A percentile compares a stretch with the other conserved stretches of the same genome.
phyloP scores from a whole-genome alignment of 2,329 filamentous ascomycete genomes.

The Aphanocladium album region DNA sequence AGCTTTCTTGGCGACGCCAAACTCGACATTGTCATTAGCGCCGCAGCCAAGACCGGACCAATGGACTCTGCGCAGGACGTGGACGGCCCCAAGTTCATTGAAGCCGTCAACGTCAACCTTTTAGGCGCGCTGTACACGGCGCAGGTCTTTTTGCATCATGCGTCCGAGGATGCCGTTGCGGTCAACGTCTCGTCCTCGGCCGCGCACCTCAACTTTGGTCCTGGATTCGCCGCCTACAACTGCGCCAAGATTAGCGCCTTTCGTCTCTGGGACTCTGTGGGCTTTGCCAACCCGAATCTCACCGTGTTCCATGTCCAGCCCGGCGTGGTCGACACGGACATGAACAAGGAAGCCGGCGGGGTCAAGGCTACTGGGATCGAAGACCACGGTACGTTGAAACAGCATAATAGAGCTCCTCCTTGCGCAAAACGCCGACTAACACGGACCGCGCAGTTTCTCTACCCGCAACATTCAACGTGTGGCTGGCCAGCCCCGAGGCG shows the following conservation, averaged over 20 bases:
- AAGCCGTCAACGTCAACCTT: conserved; percentile 22
- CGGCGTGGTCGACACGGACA: conserved; percentile 30
- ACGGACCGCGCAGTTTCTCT: conserved; percentile 26
- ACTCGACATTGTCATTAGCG: conserved; percentile 25
- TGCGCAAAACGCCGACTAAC: not conserved
- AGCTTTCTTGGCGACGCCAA: not conserved
- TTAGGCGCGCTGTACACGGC: conserved; percentile 20
- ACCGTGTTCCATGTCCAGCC: conserved; percentile 39
- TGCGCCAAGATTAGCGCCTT: conserved; percentile 36
- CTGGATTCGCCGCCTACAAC: conserved; percentile 32
- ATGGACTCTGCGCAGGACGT: conserved; percentile 15
- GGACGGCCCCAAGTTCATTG: conserved; percentile 21
- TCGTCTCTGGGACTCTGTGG: conserved; percentile 38
- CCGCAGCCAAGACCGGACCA: conserved; percentile 20
- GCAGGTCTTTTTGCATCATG: conserved; percentile 18
- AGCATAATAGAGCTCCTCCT: not conserved
- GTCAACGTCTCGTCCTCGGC: conserved; percentile 21
- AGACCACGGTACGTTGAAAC: conserved; percentile 8
- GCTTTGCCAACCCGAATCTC: conserved; percentile 33
- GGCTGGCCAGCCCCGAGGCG: conserved; percentile 40
- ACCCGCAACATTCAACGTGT: conserved; percentile 37
- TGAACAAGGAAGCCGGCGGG: conserved; percentile 14
- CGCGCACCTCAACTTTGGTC: conserved; percentile 13
- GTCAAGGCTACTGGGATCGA: not conserved
- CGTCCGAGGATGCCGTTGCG: conserved; percentile 16